These are phyloP conservation scores for Pseudogymnoascus sp. DNA, from an alignment of 2,329 filamentous ascomycete species.

Conservation along the genomic window DNA sequence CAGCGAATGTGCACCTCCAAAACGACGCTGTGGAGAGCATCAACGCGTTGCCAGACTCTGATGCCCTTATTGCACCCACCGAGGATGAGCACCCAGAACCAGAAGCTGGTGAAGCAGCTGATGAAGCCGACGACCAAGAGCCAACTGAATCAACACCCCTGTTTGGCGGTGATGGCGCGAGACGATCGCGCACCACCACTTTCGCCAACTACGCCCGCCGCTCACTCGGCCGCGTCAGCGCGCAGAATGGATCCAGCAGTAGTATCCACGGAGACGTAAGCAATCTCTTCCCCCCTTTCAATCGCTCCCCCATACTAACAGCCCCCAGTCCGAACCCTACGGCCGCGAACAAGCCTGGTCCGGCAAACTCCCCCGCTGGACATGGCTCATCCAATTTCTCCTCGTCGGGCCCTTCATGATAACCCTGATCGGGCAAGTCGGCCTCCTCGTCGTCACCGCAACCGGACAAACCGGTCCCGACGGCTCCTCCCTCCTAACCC, in stretches of 20 bases:
- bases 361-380: conserved; percentile 66
- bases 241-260: conserved; percentile 16
- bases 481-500: conserved; percentile 61
- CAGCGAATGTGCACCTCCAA: conserved; percentile 45
- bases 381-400: conserved; percentile 82
- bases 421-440: conserved; percentile 68
- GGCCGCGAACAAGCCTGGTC: conserved; percentile 82
- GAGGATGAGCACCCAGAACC: conserved; percentile 14
- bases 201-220: conserved; percentile 45
- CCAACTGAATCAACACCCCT: conserved; percentile 49
- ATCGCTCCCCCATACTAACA: not conserved
- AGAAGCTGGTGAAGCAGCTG: conserved; percentile 5
- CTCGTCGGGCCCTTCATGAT: conserved; percentile 70
- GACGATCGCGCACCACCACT: conserved; percentile 43
- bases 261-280: conserved; percentile 20
- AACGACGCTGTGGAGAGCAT: conserved; percentile 36
- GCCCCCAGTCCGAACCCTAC: conserved; percentile 35
- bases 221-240: conserved; percentile 14
- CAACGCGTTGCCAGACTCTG: conserved; percentile 25
- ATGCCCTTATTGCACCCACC: conserved; percentile 33
- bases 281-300: not conserved
- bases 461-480: conserved; percentile 77
- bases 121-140: conserved; percentile 26
- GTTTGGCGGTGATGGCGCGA: conserved; percentile 35
- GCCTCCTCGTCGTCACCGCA: conserved; percentile 62